Evolutionary conservation across 768 basidiomycete species (phyloP), one percentile per base, ranked within the genome.

Genomic region (Leccinellum albellum): DNA sequence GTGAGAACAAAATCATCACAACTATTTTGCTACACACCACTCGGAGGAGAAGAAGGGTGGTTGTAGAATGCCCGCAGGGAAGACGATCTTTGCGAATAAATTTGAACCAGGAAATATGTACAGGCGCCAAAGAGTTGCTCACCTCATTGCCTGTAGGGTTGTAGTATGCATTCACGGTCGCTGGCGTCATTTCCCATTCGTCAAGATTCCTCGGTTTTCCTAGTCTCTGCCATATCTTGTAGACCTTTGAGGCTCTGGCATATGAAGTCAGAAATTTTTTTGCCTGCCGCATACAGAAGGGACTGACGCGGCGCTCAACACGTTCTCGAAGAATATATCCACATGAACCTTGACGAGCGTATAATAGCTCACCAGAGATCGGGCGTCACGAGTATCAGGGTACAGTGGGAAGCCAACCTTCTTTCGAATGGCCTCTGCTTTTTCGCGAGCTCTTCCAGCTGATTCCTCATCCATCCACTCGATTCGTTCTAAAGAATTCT

Each of bases 41-140:
- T 84, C 78, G 52, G 82, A 76, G 4, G 82, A 82, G 78, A 94
- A 98, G 82, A 94, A 98, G 0, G 95, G 95, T 2, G 91, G 87
- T 61, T 88, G 92, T 17, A 98, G 75, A 65, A 98, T 94, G 24
- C 97, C 97, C 21, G 97, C 96, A 9, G 97, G 95, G 76, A 99
- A 98, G 21, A 94, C 91, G 51, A 95, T 94, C 87, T 91, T 57
- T 46, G 14, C 26, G n/a, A 49, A 5, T 28, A 45, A 52, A 31
- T 55, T 6, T 1, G 14, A 52, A 50, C 33, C 13, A n/a, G 15
- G n/a, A 14, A 12, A 48, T 37, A 2, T 3, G 32, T 23, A 28
- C 12, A 7, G 23, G 6, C 6, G 13, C 37, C 14, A 24, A 12
- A 14, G 21, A 55, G 32, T 10, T 21, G 51, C 74, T 37, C 58